A percentile compares a stretch with the other conserved stretches of the same genome.
These are phyloP conservation scores for Stachybotrys echinatus DNA, from an alignment of 2,329 filamentous ascomycete species.

Conservation along the genomic window DNA sequence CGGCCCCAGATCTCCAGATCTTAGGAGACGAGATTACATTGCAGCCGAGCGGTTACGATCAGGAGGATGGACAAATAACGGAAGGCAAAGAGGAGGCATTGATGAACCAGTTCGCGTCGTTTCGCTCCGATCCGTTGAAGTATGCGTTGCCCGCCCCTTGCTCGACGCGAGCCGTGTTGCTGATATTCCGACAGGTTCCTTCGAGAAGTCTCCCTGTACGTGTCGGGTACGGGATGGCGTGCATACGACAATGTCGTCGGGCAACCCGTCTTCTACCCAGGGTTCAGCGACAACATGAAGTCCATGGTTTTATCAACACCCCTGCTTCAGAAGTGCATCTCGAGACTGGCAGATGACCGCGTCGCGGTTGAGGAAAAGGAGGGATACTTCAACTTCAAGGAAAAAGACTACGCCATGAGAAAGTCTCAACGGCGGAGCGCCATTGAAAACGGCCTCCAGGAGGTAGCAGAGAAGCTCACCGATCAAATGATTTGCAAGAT, in stretches of 20 bases:
- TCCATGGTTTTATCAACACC: slow-evolving; percentile 67
- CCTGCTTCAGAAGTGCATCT: slow-evolving; percentile 68
- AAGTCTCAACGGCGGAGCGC: slow-evolving; percentile 52
- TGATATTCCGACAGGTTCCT: slow-evolving; percentile 60
- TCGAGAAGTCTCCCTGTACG: slow-evolving; percentile 87
- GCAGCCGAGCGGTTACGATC: slow-evolving; percentile 65
- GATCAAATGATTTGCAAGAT: slow-evolving; percentile 99
- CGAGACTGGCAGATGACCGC: slow-evolving; percentile 69
- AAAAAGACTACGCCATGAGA: slow-evolving; percentile 46
- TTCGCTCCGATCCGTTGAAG: slow-evolving; percentile 65
- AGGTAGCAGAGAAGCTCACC: slow-evolving; percentile 81
- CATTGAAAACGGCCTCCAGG: slow-evolving; percentile 67
- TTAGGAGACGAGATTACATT: slow-evolving; percentile 69
- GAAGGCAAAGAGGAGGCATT: slow-evolving; percentile 61
- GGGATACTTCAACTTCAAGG: slow-evolving; percentile 56
- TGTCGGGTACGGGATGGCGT: slow-evolving; percentile 91
- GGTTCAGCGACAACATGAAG: slow-evolving; percentile 90
- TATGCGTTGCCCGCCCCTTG: slow-evolving; percentile 21
- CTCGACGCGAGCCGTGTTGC: neutral
- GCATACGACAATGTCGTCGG: slow-evolving; percentile 88
- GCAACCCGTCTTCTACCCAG: slow-evolving; percentile 87
- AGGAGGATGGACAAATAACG: slow-evolving; percentile 38
- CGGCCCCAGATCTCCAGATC: slow-evolving; percentile 73
- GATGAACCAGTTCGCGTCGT: slow-evolving; percentile 80
- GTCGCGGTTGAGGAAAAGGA: slow-evolving; percentile 72